These are phyloP conservation scores for Pichia insulana DNA, from an alignment of 805 yeast genomes.

Conservation along the genomic window DNA sequence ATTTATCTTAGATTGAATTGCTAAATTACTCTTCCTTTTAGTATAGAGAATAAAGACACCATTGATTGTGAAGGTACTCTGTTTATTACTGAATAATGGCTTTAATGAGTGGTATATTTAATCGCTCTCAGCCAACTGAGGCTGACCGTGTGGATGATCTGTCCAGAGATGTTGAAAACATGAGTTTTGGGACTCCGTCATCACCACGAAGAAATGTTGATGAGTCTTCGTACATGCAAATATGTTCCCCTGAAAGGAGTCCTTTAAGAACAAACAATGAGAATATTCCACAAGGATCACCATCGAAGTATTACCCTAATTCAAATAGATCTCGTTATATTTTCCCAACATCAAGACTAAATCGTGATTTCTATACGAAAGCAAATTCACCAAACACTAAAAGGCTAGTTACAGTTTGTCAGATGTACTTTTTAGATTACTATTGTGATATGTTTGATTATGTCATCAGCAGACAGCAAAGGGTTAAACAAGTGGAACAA, in stretches of 20 bases:
- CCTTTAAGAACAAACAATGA: conserved; percentile 30
- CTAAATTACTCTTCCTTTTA: too few species aligned
- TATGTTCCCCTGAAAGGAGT: conserved; percentile 25
- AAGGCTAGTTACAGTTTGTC: conserved; percentile 83
- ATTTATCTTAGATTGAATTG: too few species aligned
- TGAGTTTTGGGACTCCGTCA: conserved; percentile 23
- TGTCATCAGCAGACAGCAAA: conserved; percentile 75
- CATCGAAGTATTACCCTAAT: conserved; percentile 10
- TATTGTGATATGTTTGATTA: conserved; percentile 95
- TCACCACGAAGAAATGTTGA: conserved; percentile 16
- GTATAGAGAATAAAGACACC: too few species aligned
- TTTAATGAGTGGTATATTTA: conserved; percentile 23
- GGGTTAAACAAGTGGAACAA: conserved; percentile 61
- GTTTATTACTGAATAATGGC: conserved; percentile 14
- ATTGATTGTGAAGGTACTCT: not conserved
- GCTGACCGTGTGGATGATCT: conserved; percentile 25
- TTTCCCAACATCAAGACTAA: conserved; percentile 20
- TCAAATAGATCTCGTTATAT: conserved; percentile 1
- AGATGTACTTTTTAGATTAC: conserved; percentile 87
- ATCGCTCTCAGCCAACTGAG: conserved; percentile 21
- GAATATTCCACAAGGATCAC: conserved; percentile 29
- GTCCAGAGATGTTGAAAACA: conserved; percentile 27
- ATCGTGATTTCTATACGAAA: conserved; percentile 42
- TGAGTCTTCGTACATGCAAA: conserved; percentile 23
- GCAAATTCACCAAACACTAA: conserved; percentile 71